Percentiles rank a stretch among this genome's conserved stretches.
Evolutionary conservation across 129 eudicot genomes (phyloP).

Genomic region (Pseudognaphalium luteoalbum): DNA sequence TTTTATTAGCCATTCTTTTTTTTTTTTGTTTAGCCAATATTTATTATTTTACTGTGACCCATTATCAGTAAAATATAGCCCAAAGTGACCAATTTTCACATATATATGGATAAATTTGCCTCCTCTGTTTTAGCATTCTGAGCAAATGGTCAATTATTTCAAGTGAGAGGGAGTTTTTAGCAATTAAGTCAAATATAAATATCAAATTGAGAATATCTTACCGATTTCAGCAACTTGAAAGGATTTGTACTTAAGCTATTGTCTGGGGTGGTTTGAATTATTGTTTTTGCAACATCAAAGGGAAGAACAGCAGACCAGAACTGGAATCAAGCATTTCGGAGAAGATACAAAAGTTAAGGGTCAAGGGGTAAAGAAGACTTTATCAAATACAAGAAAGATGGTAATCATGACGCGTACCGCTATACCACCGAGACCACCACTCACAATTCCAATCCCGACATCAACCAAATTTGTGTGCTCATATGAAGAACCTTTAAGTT

Average conservation of each 20-base stretch:
- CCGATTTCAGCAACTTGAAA: conserved; percentile 51
- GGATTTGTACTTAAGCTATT: conserved; percentile 64
- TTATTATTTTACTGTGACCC: not conserved
- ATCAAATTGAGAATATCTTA: conserved; percentile 23
- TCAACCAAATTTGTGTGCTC: conserved; percentile 50
- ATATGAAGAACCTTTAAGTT: conserved; percentile 47
- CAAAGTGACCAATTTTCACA: not conserved
- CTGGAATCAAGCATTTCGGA: conserved; percentile 36
- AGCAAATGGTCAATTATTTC: conserved; percentile 8
- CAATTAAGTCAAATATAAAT: not conserved
- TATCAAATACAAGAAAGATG: not conserved
- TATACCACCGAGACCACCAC: conserved; percentile 92
- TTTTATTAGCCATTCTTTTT: not conserved
- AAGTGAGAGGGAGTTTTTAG: not conserved
- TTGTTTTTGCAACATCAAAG: conserved; percentile 82
- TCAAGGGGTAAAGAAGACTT: conserved; percentile 7
- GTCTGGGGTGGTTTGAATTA: conserved; percentile 71
- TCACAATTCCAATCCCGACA: conserved; percentile 77
- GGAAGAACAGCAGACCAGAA: conserved; percentile 85
- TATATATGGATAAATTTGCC: not conserved
- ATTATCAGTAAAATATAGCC: not conserved
- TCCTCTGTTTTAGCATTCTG: not conserved
- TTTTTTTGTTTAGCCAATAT: not conserved
- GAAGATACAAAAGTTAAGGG: not conserved
- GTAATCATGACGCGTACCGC: conserved; percentile 51